Conservation (phyloP, 2,329 filamentous ascomycete species). For the Apiospora hydei region DNA sequence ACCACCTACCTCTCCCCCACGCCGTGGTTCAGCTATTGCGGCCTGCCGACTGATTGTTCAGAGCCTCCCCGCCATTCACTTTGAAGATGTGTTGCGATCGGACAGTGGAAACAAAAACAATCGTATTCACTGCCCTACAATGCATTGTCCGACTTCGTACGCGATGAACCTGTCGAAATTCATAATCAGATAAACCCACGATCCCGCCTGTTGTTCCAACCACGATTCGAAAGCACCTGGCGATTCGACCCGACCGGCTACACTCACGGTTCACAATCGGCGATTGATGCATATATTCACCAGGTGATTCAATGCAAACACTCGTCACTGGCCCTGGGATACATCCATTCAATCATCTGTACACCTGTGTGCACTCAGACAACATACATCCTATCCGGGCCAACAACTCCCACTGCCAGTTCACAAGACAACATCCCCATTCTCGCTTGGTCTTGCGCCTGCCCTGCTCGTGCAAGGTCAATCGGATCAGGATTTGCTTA, state of each 20-base stretch:
- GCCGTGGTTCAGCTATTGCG: neutral
- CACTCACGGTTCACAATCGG: neutral
- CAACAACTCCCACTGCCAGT: neutral
- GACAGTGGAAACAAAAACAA: neutral
- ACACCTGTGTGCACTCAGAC: neutral
- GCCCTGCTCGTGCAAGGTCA: neutral
- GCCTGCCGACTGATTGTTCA: neutral
- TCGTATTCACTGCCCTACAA: neutral
- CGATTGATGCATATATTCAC: neutral
- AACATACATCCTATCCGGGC: neutral
- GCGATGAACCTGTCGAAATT: conserved; percentile 7
- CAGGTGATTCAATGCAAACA: neutral
- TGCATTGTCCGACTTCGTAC: conserved; percentile 11
- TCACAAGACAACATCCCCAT: neutral
- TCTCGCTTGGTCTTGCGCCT: neutral
- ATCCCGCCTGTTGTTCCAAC: neutral
- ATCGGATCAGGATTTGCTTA: neutral
- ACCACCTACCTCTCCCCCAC: neutral
- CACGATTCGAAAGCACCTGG: neutral
- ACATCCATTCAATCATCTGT: neutral
- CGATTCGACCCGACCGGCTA: neutral
- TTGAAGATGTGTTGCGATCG: neutral
- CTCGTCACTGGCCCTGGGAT: neutral
- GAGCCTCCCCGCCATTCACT: neutral
- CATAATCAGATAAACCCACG: conserved; percentile 6